These are phyloP conservation scores for Fusarium sp. DNA, from an alignment of 2,329 filamentous ascomycete species.

Conservation along the genomic window DNA sequence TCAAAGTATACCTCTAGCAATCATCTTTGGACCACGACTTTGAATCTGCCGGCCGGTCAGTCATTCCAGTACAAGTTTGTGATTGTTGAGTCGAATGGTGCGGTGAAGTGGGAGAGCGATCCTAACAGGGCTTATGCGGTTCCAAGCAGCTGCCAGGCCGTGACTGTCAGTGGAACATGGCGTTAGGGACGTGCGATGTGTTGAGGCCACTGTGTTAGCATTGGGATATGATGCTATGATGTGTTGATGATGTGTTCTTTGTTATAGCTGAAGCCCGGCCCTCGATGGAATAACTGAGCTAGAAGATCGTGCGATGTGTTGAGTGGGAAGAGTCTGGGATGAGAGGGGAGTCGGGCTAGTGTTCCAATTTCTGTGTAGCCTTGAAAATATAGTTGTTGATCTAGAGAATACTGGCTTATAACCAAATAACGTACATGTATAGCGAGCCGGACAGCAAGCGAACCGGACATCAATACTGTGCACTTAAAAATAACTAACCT, in stretches of 20 bases:
- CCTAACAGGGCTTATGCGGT: constrained; percentile 52
- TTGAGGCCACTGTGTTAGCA: background rate
- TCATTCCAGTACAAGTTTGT: constrained; percentile 71
- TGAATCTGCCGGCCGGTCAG: constrained; percentile 62
- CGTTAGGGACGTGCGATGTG: background rate
- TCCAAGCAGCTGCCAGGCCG: constrained; percentile 13
- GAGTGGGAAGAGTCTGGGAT: background rate
- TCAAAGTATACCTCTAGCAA: constrained; percentile 63
- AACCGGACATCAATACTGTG: too few species aligned
- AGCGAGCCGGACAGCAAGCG: too few species aligned
- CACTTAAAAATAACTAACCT: too few species aligned
- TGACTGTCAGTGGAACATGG: constrained; percentile 4
- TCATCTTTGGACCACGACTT: constrained; percentile 65
- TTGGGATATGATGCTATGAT: background rate
- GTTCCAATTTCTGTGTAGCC: background rate
- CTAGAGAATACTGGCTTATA: background rate
- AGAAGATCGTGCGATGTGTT: background rate
- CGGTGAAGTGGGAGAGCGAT: constrained; percentile 68
- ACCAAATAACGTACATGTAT: background rate
- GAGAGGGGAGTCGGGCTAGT: background rate
- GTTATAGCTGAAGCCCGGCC: background rate
- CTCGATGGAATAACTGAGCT: too few species aligned
- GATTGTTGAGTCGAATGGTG: constrained; percentile 60
- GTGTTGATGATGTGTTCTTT: background rate
- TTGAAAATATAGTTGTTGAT: background rate